A percentile compares a stretch with the other conserved stretches of the same genome.
These are phyloP conservation scores for Mortierella sp. DNA, from an alignment of 371 early-diverging fungal genomes.

Conservation along the genomic window DNA sequence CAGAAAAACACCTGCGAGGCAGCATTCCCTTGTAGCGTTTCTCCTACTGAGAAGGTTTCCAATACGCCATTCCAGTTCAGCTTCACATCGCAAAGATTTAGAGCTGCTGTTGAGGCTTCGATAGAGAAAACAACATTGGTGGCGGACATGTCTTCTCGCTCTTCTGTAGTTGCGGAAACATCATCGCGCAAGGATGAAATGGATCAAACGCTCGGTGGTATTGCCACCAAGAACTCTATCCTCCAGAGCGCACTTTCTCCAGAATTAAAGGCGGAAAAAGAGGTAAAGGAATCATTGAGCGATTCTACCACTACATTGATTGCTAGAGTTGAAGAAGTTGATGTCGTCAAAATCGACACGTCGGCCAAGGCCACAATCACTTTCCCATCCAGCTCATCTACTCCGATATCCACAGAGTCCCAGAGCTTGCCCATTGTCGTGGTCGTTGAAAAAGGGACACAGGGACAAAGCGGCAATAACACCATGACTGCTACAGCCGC, in stretches of 20 bases:
- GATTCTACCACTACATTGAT: not conserved
- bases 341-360: not conserved
- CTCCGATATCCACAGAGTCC: not conserved
- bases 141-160: not conserved
- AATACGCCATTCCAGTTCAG: constrained; percentile 31
- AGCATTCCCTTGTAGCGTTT: not conserved
- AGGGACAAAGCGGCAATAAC: no score
- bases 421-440: not conserved
- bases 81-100: constrained; percentile 49
- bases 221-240: not conserved
- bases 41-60: not conserved
- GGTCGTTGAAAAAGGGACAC: not conserved
- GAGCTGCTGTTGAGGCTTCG: constrained; percentile 33
- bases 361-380: not conserved
- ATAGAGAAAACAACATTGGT: constrained; percentile 2
- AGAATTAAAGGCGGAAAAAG: not conserved
- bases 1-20: constrained; percentile 10
- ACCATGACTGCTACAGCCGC: no score
- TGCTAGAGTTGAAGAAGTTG: not conserved
- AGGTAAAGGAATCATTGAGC: not conserved
- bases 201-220: not conserved
- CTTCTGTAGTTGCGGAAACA: not conserved
- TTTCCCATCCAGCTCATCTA: not conserved
- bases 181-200: not conserved
- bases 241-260: not conserved